A percentile compares a stretch with the other conserved stretches of the same genome.
phyloP scores from a whole-genome alignment of 352 stramenopile species.

The Globisporangium spinosum region DNA sequence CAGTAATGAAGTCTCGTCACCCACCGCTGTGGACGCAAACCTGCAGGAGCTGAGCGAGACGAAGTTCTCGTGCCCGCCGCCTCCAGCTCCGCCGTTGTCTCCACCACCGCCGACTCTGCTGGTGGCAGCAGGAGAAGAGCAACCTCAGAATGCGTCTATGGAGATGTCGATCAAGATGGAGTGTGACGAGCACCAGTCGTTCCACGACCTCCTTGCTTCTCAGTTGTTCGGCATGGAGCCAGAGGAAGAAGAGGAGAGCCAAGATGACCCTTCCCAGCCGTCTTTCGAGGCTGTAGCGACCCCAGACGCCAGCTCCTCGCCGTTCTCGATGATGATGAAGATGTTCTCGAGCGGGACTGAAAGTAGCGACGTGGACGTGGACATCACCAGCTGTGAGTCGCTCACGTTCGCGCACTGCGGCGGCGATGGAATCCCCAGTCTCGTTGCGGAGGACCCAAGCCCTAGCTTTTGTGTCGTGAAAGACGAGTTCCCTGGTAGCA shows the following conservation, averaged over 20 bases:
- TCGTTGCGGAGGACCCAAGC: not conserved
- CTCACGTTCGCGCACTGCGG: not conserved
- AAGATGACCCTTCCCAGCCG: not conserved
- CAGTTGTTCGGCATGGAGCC: not conserved
- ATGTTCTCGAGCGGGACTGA: not conserved
- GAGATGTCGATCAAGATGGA: not conserved
- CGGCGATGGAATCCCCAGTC: not conserved
- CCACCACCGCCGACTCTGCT: not conserved
- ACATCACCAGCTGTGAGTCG: not conserved
- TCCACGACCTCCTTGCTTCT: not conserved
- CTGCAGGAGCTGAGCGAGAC: not conserved
- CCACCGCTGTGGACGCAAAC: not conserved
- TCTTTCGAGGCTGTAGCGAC: not conserved
- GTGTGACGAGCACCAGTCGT: not conserved
- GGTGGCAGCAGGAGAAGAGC: not conserved
- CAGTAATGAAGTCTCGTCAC: not conserved
- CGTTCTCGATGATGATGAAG: not conserved
- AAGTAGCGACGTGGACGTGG: not conserved
- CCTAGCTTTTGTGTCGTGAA: not conserved
- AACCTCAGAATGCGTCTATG: not conserved
- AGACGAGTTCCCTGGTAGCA: not conserved
- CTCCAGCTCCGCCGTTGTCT: not conserved
- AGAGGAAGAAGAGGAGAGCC: not conserved
- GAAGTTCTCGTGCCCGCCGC: not conserved
- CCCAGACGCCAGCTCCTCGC: not conserved